Conservation (phyloP, 2,329 filamentous ascomycete genomes). For the Aspergillus japonicus region DNA sequence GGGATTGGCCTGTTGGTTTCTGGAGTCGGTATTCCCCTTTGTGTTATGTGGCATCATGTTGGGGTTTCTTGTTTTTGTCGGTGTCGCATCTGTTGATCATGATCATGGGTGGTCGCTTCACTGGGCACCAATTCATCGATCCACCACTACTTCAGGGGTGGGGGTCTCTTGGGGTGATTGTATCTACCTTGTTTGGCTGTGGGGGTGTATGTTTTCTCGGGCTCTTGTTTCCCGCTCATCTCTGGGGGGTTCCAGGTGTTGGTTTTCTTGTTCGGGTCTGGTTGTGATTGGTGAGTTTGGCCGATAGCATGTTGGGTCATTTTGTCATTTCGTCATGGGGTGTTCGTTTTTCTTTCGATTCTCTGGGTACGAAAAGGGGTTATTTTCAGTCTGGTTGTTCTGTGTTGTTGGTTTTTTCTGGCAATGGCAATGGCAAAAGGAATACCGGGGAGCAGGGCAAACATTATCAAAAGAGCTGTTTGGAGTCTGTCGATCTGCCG, state of each 20-base stretch:
- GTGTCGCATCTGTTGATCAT: constrained; percentile 10
- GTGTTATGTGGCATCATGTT: constrained; percentile 20
- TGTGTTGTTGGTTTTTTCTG: constrained; percentile 2
- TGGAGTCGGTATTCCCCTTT: constrained; percentile 31
- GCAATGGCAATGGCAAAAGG: constrained; percentile 17
- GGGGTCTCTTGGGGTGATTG: constrained; percentile 9
- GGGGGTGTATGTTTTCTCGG: constrained; percentile 17
- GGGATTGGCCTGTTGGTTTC: constrained; percentile 30
- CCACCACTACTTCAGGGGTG: constrained; percentile 7
- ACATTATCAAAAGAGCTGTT: constrained; percentile 25
- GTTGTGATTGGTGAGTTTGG: constrained; percentile 20
- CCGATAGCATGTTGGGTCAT: constrained; percentile 8
- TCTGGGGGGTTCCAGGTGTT: constrained; percentile 21
- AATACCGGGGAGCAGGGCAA: constrained; percentile 21
- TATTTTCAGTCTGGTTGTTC: constrained; percentile 5
- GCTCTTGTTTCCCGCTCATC: constrained; percentile 20
- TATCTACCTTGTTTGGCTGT: constrained; percentile 12
- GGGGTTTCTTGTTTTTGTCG: constrained; percentile 6
- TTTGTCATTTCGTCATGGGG: constrained; percentile 5
- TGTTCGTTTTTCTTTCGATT: constrained; percentile 4
- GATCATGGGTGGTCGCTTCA: constrained; percentile 5
- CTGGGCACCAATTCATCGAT: constrained; percentile 1
- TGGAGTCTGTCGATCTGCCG: constrained; percentile 23
- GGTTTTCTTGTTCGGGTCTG: constrained; percentile 19
- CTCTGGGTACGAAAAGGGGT: constrained; percentile 17